Percentiles rank a stretch among this genome's conserved stretches.
phyloP scores from a whole-genome alignment of 1,284 basidiomycete species.

The Rhodotorula glutinis region DNA sequence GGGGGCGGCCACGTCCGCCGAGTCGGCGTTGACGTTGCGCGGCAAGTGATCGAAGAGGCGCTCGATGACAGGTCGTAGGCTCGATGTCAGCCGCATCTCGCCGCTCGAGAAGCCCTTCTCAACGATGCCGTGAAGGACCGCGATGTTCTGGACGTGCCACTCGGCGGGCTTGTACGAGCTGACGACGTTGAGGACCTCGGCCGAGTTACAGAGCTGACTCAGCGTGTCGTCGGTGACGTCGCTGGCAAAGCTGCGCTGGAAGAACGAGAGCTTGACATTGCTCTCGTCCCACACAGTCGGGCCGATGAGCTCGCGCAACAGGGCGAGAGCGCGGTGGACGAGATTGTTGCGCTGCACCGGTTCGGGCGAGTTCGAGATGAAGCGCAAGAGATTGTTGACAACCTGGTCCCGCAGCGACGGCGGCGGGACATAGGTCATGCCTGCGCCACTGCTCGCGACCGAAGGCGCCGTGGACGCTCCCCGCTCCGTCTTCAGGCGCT shows the following conservation, averaged over 20 bases:
- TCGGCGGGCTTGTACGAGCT: conserved; percentile 75
- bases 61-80: conserved; percentile 79
- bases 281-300: conserved; percentile 89
- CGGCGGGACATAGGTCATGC: conserved; percentile 52
- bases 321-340: conserved; percentile 69
- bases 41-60: conserved; percentile 80
- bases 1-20: conserved; percentile 69
- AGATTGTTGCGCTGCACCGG: conserved; percentile 62
- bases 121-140: conserved; percentile 80
- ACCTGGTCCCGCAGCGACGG: conserved; percentile 78
- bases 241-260: conserved; percentile 67
- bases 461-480: conserved; percentile 51
- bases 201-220: conserved; percentile 72
- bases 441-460: conserved; percentile 41
- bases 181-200: conserved; percentile 85
- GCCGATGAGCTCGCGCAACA: conserved; percentile 78
- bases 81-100: conserved; percentile 70
- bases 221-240: conserved; percentile 71
- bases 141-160: conserved; percentile 76
- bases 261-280: conserved; percentile 84
- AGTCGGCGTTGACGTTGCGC: conserved; percentile 49
- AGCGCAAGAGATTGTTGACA: conserved; percentile 83
- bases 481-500: conserved; percentile 52
- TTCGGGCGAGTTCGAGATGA: conserved; percentile 73
- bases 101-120: conserved; percentile 65